Percentiles rank a stretch among this genome's conserved stretches.
Conservation (phyloP, 495 filamentous ascomycete genomes). For the Chaetomidium leptoderma region DNA sequence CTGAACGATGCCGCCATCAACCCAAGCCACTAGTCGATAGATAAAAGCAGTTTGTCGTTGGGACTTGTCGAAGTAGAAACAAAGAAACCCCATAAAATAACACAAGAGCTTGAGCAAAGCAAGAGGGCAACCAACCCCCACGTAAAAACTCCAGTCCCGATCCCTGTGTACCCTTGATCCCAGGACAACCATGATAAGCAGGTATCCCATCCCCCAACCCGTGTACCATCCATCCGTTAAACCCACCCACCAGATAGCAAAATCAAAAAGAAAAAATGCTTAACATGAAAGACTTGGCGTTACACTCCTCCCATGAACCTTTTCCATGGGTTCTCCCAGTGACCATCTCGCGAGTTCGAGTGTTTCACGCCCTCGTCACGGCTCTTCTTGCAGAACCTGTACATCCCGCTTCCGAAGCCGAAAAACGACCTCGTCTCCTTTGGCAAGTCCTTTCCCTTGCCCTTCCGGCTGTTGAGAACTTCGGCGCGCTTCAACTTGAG, state of each 20-base stretch:
- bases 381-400: neutral
- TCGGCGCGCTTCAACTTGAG: conserved; percentile 31
- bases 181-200: neutral
- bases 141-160: conserved; percentile 10
- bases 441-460: neutral
- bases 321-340: conserved; percentile 21
- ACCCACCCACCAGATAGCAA: conserved; percentile 3
- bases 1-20: neutral
- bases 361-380: conserved; percentile 1
- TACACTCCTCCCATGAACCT: conserved; percentile 16
- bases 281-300: neutral
- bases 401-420: neutral
- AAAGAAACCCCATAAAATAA: neutral
- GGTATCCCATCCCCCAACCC: neutral
- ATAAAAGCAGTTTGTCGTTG: neutral
- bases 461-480: neutral
- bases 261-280: neutral
- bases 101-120: neutral
- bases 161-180: neutral
- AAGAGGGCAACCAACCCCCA: neutral
- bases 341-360: neutral
- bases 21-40: neutral
- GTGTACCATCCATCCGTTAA: conserved; percentile 3
- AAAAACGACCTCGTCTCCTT: neutral
- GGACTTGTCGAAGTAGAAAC: neutral